A percentile compares a stretch with the other conserved stretches of the same genome.
Conservation (phyloP, 805 yeast genomes). For the Diddensiella transvaalensis region DNA sequence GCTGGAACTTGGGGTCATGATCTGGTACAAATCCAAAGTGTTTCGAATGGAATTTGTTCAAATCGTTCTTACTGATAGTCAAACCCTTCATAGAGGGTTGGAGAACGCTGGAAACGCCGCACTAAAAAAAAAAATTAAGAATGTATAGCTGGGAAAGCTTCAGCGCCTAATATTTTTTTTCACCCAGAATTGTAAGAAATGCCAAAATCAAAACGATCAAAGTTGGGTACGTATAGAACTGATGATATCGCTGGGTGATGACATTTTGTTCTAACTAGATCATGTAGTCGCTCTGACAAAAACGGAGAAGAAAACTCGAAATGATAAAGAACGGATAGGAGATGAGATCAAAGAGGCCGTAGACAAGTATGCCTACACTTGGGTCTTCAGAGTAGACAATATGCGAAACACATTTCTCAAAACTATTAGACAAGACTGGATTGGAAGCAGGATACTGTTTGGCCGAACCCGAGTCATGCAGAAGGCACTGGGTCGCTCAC, state of each 20-base stretch:
- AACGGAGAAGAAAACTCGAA: constrained; percentile 93
- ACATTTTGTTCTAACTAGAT: background rate
- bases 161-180: too few relatives aligned
- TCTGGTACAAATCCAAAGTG: constrained; percentile 15
- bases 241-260: background rate
- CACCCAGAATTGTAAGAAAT: too few relatives aligned
- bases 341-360: constrained; percentile 83
- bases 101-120: too few relatives aligned
- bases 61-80: constrained; percentile 12
- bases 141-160: too few relatives aligned
- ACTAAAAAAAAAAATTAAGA: too few relatives aligned
- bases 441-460: constrained; percentile 79
- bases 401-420: constrained; percentile 95
- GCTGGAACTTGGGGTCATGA: background rate
- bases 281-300: constrained; percentile 85
- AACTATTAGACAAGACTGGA: constrained; percentile 90
- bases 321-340: constrained; percentile 84
- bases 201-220: constrained; percentile 98
- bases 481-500: constrained; percentile 84
- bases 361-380: constrained; percentile 70
- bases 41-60: constrained; percentile 16
- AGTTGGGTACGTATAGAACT: constrained; percentile 46
- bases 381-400: constrained; percentile 85
- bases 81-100: too few relatives aligned
- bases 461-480: constrained; percentile 93